A percentile compares a stretch with the other conserved stretches of the same genome.
Evolutionary conservation across 139 green algal species (phyloP).

Genomic region (Chlorella sp.): DNA sequence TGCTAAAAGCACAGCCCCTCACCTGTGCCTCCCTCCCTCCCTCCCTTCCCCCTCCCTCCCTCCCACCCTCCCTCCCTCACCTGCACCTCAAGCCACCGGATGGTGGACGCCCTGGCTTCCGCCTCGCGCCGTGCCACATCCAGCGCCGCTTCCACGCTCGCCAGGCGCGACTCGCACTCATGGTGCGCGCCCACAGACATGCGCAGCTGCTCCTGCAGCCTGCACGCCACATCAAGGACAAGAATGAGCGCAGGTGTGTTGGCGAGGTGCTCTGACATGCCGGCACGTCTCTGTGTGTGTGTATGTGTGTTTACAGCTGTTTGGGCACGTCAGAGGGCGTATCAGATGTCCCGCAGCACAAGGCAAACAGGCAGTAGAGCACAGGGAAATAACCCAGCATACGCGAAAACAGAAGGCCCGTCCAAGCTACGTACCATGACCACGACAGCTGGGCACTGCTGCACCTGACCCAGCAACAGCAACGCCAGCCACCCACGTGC

Average conservation of each 20-base stretch:
- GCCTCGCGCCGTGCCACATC: slow-evolving; percentile 13
- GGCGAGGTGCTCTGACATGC: not conserved
- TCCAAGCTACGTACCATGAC: too few relatives aligned
- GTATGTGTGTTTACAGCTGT: not conserved
- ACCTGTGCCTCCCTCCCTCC: too few relatives aligned
- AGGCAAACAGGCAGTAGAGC: not conserved
- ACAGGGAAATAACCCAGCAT: too few relatives aligned
- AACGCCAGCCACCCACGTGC: not conserved
- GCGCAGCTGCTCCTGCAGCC: slow-evolving; percentile 25
- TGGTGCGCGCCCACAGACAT: not conserved
- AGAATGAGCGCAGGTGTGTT: not conserved
- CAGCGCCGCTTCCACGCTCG: not conserved
- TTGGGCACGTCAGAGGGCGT: not conserved
- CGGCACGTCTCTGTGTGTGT: not conserved
- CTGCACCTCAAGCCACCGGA: slow-evolving; percentile 31
- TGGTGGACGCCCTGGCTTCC: slow-evolving; percentile 19
- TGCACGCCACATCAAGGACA: not conserved
- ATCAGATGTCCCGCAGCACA: not conserved
- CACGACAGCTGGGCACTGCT: not conserved
- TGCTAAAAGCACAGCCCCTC: too few relatives aligned
- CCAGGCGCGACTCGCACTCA: slow-evolving; percentile 10
- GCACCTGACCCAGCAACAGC: not conserved
- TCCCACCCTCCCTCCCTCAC: not conserved
- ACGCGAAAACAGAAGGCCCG: too few relatives aligned
- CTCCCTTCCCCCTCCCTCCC: too few relatives aligned